Evolutionary conservation across 2,329 filamentous ascomycete species (phyloP).

Genomic region (Ilyonectria sp.): DNA sequence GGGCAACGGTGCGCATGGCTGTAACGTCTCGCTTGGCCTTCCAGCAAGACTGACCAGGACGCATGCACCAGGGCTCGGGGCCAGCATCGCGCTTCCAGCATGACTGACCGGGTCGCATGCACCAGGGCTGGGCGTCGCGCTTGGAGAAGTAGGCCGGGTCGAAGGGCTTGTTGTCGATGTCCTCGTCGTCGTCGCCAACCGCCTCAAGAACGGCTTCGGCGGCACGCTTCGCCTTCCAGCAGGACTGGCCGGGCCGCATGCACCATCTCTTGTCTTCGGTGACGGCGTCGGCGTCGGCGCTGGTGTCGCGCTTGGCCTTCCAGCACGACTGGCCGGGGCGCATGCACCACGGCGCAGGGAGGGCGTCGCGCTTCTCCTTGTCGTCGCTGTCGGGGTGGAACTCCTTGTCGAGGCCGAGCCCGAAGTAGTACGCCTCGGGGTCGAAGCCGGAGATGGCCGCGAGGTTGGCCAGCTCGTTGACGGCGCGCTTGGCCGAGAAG

Average conservation of each 20-base stretch:
- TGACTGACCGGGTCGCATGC: constrained; percentile 48
- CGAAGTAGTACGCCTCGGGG: constrained; percentile 51
- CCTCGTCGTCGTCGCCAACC: constrained; percentile 36
- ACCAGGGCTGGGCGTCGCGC: constrained; percentile 48
- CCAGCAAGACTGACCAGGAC: constrained; percentile 55
- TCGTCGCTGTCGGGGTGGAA: constrained; percentile 40
- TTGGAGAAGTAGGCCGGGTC: constrained; percentile 54
- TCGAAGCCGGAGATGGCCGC: constrained; percentile 52
- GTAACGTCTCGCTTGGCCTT: constrained; percentile 56
- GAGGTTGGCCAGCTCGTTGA: constrained; percentile 57
- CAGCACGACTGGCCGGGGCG: constrained; percentile 59
- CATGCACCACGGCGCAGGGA: constrained; percentile 52
- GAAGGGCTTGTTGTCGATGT: constrained; percentile 49
- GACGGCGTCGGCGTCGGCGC: constrained; percentile 54
- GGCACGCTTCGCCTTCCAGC: constrained; percentile 57
- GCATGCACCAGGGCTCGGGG: constrained; percentile 46
- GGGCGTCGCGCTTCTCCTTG: constrained; percentile 43
- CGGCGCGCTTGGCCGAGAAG: constrained; percentile 55
- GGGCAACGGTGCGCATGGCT: constrained; percentile 47
- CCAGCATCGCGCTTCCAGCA: constrained; percentile 54
- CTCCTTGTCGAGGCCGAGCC: constrained; percentile 48
- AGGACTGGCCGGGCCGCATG: constrained; percentile 50
- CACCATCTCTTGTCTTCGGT: constrained; percentile 49
- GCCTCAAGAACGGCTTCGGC: constrained; percentile 49
- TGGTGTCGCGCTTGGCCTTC: constrained; percentile 46